A percentile compares a stretch with the other conserved stretches of the same genome.
Evolutionary conservation across 441 rosid genomes (phyloP).

Genomic region (Metrosideros polymorpha): DNA sequence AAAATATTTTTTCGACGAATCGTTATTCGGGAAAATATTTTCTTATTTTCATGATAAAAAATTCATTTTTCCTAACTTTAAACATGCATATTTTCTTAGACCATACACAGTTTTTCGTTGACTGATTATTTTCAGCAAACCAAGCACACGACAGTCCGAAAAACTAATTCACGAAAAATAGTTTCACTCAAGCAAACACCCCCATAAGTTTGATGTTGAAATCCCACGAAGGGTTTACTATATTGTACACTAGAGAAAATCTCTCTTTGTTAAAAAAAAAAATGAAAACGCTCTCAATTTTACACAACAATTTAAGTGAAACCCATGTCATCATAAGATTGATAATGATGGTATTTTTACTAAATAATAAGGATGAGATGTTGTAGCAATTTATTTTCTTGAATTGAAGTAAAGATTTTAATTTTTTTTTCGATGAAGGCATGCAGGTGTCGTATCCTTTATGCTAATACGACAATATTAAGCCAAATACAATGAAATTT

Average conservation of each 20-base stretch:
- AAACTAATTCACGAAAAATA: no score
- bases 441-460: background rate
- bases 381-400: background rate
- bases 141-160: background rate
- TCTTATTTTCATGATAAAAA: no score
- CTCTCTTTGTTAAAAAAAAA: background rate
- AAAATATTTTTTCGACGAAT: no score
- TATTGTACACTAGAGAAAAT: background rate
- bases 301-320: background rate
- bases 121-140: background rate
- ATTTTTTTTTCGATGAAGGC: background rate
- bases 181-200: background rate
- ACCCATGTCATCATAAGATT: no score
- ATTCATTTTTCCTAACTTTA: background rate
- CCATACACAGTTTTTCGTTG: background rate
- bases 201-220: background rate
- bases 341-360: background rate
- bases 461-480: no score
- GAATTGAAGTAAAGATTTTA: background rate
- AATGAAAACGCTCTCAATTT: background rate
- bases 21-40: no score
- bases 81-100: background rate
- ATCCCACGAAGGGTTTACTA: background rate
- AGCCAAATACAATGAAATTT: background rate
- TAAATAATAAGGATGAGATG: background rate